A percentile compares a stretch with the other conserved stretches of the same genome.
Evolutionary conservation across 495 filamentous ascomycete genomes (phyloP).

Genomic region (Neurospora sublineolata): DNA sequence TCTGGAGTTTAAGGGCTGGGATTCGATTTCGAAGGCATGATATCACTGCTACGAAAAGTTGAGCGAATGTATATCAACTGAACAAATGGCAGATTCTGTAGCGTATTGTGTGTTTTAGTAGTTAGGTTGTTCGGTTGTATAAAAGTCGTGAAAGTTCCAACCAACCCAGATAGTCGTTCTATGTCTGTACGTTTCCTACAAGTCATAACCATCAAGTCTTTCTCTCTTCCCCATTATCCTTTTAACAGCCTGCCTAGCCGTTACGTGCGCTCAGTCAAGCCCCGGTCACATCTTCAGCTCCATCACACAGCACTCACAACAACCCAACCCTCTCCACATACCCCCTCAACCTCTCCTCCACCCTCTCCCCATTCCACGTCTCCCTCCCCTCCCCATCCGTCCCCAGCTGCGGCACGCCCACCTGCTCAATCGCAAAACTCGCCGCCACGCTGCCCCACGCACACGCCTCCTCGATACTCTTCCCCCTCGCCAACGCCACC

Average conservation of each 20-base stretch:
- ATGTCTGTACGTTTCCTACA: not conserved
- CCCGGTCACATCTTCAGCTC: not conserved
- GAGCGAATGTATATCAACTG: not conserved
- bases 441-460: conserved; percentile 75
- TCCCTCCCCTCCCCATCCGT: conserved; percentile 44
- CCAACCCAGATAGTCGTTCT: not conserved
- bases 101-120: not conserved
- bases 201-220: not conserved
- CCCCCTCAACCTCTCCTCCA: conserved; percentile 42
- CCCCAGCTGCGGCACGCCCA: conserved; percentile 61
- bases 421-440: conserved; percentile 89
- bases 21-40: not conserved
- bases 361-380: conserved; percentile 62
- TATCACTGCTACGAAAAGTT: not conserved
- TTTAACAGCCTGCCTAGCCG: not conserved
- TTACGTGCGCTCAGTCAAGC: not conserved
- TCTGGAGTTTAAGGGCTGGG: not conserved
- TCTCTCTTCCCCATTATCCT: not conserved
- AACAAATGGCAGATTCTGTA: not conserved
- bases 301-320: not conserved
- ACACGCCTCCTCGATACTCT: conserved; percentile 54
- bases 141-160: not conserved
- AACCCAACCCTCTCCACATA: conserved; percentile 25
- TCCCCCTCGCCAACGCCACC: conserved; percentile 57
- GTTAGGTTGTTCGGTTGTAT: not conserved